A percentile compares a stretch with the other conserved stretches of the same genome.
Conservation (phyloP, 768 basidiomycete species). For the Termitomyces sp. region DNA sequence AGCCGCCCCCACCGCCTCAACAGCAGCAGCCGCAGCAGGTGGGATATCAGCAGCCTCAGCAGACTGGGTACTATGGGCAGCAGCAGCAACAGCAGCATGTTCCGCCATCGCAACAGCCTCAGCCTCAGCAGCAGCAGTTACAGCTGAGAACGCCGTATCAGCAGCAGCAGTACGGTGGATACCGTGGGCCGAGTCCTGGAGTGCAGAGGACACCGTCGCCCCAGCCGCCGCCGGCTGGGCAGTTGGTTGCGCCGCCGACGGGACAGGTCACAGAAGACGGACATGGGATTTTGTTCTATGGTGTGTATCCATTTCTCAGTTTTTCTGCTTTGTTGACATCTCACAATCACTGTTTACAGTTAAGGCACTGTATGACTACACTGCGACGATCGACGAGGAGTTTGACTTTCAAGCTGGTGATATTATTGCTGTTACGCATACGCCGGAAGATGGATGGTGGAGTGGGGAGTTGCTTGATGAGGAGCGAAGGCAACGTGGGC, state of each 20-base stretch:
- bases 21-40: conserved; percentile 19
- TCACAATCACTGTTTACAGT: conserved; percentile 35
- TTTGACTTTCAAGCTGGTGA: conserved; percentile 95
- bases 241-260: conserved; percentile 41
- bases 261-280: conserved; percentile 82
- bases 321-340: too few species aligned
- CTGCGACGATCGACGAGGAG: conserved; percentile 82
- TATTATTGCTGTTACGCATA: conserved; percentile 91
- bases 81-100: conserved; percentile 17
- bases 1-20: conserved; percentile 17
- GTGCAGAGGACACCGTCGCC: conserved; percentile 45
- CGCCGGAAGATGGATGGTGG: conserved; percentile 99
- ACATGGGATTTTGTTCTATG: conserved; percentile 79
- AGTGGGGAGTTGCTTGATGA: conserved; percentile 84
- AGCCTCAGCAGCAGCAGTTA: conserved; percentile 19
- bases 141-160: conserved; percentile 24
- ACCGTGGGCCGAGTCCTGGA: conserved; percentile 39
- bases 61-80: conserved; percentile 17
- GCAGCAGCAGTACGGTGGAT: conserved; percentile 24
- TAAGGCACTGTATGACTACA: conserved; percentile 86
- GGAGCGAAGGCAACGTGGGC: conserved; percentile 58
- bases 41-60: conserved; percentile 8
- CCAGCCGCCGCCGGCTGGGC: conserved; percentile 24
- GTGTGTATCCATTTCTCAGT: conserved; percentile 36
- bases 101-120: conserved; percentile 23